Evolutionary conservation across 371 early-diverging fungal genomes (phyloP), one percentile per base, ranked within the genome.

Genomic region (Apophysomyces trapeziformis): DNA sequence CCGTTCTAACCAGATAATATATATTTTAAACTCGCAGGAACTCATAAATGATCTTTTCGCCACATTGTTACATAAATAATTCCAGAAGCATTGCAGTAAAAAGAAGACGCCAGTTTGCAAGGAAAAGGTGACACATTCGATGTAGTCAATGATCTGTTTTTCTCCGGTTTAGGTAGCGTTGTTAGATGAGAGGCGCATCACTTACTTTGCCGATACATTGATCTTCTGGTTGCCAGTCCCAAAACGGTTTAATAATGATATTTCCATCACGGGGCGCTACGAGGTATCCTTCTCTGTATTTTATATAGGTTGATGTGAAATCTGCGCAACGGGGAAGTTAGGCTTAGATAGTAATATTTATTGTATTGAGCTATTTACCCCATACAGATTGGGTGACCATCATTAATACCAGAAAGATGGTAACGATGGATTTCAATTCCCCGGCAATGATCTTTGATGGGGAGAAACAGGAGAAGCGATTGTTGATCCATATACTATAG

Each of bases 341-440:
- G 36, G 39, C 14, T 18, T 11, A 47, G 4, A 5, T 35, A 11
- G 5, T 8, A 35, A 32, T 36, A 5, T 5, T 50, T 7, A 37
- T 12, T 36, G 3, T 36, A 11, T 21, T 32, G 44, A n/a, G 21
- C 0, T 26, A 35, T 58, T 62, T 78, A 79, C 84, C 82, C 72
- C 77, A 80, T 36, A 71, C 62, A 35, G 72, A 61, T 61, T 80
- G 82, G 62, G 75, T 68, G 16, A 74, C 35, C 70, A 79, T 73
- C 74, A 82, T 75, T 11, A 82, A 13, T 38, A 79, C 36, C 56
- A 77, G 71, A 59, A 81, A 47, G 37, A 76, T 58, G 2, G 85
- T 82, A 21, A 82, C 67, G 11, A 83, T 66, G 56, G 79, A 76
- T 71, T 76, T 78, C 16, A 85, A 60, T 64, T 83, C 84, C 5